These are phyloP conservation scores for Onygenales sp. DNA, from an alignment of 2,329 filamentous ascomycete genomes.

Conservation along the genomic window DNA sequence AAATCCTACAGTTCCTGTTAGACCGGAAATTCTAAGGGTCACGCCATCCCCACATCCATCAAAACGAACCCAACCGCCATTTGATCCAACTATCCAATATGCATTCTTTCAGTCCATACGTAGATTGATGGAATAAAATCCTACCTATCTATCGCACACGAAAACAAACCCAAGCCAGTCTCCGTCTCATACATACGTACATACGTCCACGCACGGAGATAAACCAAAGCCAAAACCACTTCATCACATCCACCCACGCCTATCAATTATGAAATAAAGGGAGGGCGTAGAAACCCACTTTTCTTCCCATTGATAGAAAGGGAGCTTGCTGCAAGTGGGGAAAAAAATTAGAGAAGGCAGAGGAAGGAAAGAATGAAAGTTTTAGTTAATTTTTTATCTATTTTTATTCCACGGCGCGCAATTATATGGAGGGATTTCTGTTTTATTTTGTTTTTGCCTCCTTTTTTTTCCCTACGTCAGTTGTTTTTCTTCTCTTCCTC, in stretches of 20 bases:
- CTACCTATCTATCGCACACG: too few species aligned
- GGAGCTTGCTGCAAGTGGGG: neutral
- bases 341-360: neutral
- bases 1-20: slow-evolving; percentile 40
- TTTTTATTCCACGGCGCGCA: neutral
- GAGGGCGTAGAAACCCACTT: too few species aligned
- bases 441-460: slow-evolving; percentile 4
- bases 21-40: slow-evolving; percentile 33
- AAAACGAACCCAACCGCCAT: neutral
- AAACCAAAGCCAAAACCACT: too few species aligned
- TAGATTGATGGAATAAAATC: too few species aligned
- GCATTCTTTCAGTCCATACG: too few species aligned
- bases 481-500: slow-evolving; percentile 6
- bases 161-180: too few species aligned
- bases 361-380: slow-evolving; percentile 7
- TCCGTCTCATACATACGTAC: too few species aligned
- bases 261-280: too few species aligned
- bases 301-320: too few species aligned
- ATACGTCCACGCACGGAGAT: too few species aligned
- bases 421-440: neutral
- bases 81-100: too few species aligned
- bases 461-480: slow-evolving; percentile 12
- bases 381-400: neutral
- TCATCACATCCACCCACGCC: too few species aligned
- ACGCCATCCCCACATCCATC: neutral